These are phyloP conservation scores for Nicotiana noctiflora DNA, from an alignment of 257 asterid genomes.

Conservation along the genomic window DNA sequence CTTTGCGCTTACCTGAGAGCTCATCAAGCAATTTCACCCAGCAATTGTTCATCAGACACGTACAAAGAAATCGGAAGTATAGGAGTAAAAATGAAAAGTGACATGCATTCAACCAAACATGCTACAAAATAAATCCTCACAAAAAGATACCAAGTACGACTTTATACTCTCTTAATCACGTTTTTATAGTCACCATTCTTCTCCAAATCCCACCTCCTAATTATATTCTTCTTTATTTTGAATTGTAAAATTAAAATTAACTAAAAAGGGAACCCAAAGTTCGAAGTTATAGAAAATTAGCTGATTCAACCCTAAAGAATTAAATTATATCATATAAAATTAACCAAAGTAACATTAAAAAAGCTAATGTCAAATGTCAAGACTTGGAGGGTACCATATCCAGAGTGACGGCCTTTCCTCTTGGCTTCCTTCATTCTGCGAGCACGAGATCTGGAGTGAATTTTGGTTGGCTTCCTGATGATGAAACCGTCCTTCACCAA, in stretches of 20 bases:
- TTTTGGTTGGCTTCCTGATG: constrained; percentile 10
- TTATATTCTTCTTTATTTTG: not conserved
- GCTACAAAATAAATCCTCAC: not conserved
- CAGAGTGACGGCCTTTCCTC: constrained; percentile 12
- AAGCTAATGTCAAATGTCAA: not conserved
- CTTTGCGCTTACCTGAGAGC: constrained; percentile 8
- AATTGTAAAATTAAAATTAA: not conserved
- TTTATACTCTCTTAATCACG: not conserved
- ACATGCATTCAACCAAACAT: not conserved
- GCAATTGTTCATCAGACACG: not conserved
- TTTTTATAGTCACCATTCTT: not conserved
- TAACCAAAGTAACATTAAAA: too few relatives aligned
- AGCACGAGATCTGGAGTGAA: constrained; percentile 11
- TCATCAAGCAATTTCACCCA: not conserved
- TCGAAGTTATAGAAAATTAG: not conserved
- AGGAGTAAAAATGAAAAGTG: not conserved
- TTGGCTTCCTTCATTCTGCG: constrained; percentile 10
- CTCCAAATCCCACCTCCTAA: not conserved
- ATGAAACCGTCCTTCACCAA: constrained; percentile 7
- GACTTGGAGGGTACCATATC: not conserved
- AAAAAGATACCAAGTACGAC: not conserved
- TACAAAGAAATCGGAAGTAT: not conserved
- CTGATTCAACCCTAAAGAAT: not conserved
- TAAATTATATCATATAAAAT: not conserved
- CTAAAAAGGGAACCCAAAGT: not conserved